Evolutionary conservation across 2,329 filamentous ascomycete species (phyloP), one percentile per base, ranked within the genome.

Genomic region (Penicillium sp.): DNA sequence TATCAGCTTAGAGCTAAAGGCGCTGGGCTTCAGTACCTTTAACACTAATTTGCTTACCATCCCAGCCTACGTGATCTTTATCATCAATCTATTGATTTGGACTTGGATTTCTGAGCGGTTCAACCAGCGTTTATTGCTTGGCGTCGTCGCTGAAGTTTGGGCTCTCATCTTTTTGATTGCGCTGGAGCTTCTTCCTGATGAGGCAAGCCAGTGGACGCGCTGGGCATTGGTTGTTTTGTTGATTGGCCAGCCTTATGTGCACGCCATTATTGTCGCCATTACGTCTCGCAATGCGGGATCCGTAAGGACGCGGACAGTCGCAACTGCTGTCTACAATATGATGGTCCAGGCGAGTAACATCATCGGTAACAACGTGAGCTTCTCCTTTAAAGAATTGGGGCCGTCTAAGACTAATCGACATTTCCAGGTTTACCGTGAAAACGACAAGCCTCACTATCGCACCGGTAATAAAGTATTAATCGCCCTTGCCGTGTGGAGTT

Each of bases 11-110:
- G 59, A 72, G 41, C 58, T 78, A 1, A 78, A 77, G 54, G 72
- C 77, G 2, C 69, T 84, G 4, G 81, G 75, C 11, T 84, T 83
- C 67, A 68, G 67, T 41, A 81, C 80, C 1, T 80, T 86, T 60
- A 68, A 80, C 28, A 79, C 77, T 25, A 87, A 85, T 56, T 71
- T 87, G 52, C 74, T 87, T 18, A 81, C 81, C 1, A 83, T 85
- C 12, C 81, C 80, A 0, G 76, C 79, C 0, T 78, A 78, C 13
- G 73, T 72, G 0, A 64, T 83, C 1, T 81, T 81, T 61, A 81
- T 83, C 52, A 47, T 80, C 40, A 80, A 80, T 37, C 76, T 83
- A 66, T 62, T 83, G 13, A 62, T 71, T 2, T 73, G 80, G 50
- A 78, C 80, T 0, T 80, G 73, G 66, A 70, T 77, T 38, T 80